These are phyloP conservation scores for Ulmus americana DNA, from an alignment of 331 rosid genomes.

Conservation along the genomic window DNA sequence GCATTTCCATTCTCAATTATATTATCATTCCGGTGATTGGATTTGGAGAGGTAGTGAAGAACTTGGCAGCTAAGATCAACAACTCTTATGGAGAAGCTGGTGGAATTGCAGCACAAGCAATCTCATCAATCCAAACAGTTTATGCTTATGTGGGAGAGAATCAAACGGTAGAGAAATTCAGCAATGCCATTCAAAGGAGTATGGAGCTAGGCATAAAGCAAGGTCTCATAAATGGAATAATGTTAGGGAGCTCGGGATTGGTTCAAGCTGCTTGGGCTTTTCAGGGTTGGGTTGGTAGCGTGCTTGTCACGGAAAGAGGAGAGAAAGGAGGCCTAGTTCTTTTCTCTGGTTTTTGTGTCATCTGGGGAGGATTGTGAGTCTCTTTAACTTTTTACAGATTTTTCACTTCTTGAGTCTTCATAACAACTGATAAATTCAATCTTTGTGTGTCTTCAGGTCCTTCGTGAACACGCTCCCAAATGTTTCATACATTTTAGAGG, in stretches of 20 bases:
- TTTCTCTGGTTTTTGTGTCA: conserved; percentile 47
- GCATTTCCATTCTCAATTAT: conserved; percentile 61
- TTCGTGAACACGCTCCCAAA: conserved; percentile 65
- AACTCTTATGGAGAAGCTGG: conserved; percentile 57
- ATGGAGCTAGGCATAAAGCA: conserved; percentile 55
- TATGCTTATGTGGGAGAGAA: conserved; percentile 68
- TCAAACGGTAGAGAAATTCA: conserved; percentile 46
- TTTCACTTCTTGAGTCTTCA: background rate
- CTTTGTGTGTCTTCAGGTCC: conserved; percentile 36
- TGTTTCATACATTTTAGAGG: conserved; percentile 47
- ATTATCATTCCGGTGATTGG: conserved; percentile 55
- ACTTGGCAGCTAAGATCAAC: conserved; percentile 42
- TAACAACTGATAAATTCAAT: conserved; percentile 8
- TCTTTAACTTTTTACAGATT: background rate
- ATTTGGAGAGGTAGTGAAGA: conserved; percentile 48
- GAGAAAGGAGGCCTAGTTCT: conserved; percentile 64
- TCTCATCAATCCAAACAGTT: conserved; percentile 61
- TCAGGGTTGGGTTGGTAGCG: conserved; percentile 70
- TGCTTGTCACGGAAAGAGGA: conserved; percentile 52
- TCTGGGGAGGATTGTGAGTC: conserved; percentile 77
- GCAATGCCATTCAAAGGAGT: conserved; percentile 41
- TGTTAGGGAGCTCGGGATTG: conserved; percentile 68
- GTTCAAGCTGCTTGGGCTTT: conserved; percentile 68
- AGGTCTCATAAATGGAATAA: conserved; percentile 65
- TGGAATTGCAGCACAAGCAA: conserved; percentile 67